Evolutionary conservation across 768 basidiomycete genomes (phyloP).

Genomic region (Boletellus ananiceps): DNA sequence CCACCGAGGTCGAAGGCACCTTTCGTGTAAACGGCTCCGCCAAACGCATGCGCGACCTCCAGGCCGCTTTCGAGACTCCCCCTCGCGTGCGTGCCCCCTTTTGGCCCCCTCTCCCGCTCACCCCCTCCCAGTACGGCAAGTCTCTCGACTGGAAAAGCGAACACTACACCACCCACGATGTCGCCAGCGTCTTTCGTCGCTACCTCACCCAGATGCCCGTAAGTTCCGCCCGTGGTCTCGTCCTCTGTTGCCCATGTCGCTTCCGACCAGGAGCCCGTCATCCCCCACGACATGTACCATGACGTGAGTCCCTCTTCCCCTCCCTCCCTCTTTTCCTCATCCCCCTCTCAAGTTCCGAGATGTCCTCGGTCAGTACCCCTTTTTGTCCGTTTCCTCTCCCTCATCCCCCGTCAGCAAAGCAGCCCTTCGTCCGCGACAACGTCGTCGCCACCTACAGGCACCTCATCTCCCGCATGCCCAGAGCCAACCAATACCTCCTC

Average conservation of each 20-base stretch:
- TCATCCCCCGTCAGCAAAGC: conserved; percentile 46
- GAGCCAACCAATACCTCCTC: conserved; percentile 90
- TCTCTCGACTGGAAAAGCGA: conserved; percentile 85
- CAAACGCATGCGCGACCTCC: conserved; percentile 94
- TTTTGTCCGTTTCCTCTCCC: not conserved
- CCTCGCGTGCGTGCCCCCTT: conserved; percentile 57
- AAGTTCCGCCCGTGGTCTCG: conserved; percentile 32
- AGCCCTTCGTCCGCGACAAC: conserved; percentile 63
- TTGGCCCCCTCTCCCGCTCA: not conserved
- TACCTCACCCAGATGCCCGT: conserved; percentile 97
- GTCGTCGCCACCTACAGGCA: conserved; percentile 77
- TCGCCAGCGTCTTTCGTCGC: conserved; percentile 92
- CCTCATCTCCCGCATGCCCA: conserved; percentile 81
- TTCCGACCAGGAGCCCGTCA: conserved; percentile 77
- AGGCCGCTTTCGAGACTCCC: conserved; percentile 83
- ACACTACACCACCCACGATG: conserved; percentile 90
- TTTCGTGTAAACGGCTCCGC: conserved; percentile 96
- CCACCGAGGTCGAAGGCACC: conserved; percentile 88
- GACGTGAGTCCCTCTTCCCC: conserved; percentile 49
- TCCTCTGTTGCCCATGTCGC: conserved; percentile 5
- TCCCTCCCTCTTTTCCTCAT: conserved; percentile 5
- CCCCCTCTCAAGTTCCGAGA: conserved; percentile 62
- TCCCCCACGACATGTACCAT: conserved; percentile 87
- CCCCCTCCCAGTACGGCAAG: conserved; percentile 75
- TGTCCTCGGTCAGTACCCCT: conserved; percentile 51